Evolutionary conservation across 345 rosid species (phyloP), one percentile per base, ranked within the genome.

Genomic region (Abelmoschus esculentus): DNA sequence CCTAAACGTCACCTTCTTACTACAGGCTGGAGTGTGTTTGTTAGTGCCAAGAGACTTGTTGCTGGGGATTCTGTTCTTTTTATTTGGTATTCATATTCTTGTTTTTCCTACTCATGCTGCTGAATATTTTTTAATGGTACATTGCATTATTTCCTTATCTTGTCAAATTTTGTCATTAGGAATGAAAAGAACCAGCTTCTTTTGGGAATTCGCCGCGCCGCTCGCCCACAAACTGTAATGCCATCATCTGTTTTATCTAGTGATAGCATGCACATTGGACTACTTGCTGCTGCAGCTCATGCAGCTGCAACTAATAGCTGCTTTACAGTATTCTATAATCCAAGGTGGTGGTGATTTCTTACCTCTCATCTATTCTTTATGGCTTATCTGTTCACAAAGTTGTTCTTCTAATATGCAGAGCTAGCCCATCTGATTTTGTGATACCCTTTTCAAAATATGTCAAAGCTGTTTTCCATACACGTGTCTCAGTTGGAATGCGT

Each of bases 371-470:
- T 54, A 3, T 22, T 0, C 26, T 22, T 22, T 22, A 22, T 22
- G 26, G 26, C 26, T 22, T 22, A 22, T 22, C 26, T 22, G 26
- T 22, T 22, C 26, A 22, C 26, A 22, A 22, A 22, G 26, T 22
- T 22, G 26, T 22, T 22, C 26, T 22, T 22, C 26, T 22, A 22
- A 22, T 22, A 22, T 73, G 57, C 86, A 87, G 89, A 84, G 91
- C 91, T 59, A 83, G 87, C 64, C 89, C 87, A 69, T 87, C 87
- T 66, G 91, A 87, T 72, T 87, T 87, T 79, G 85, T 87, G 64
- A 85, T 85, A 68, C 89, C 86, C 55, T 73, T 87, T 66, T 76
- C 66, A 34, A 61, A 61, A 61, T 61, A 61, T 2, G 14, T 22
- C 53, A 63, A 38, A 17, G 32, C 31, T 40, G 68, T 42, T 38